phyloP scores from a whole-genome alignment of 2,329 filamentous ascomycete genomes.

The Teratosphaeria destructans region DNA sequence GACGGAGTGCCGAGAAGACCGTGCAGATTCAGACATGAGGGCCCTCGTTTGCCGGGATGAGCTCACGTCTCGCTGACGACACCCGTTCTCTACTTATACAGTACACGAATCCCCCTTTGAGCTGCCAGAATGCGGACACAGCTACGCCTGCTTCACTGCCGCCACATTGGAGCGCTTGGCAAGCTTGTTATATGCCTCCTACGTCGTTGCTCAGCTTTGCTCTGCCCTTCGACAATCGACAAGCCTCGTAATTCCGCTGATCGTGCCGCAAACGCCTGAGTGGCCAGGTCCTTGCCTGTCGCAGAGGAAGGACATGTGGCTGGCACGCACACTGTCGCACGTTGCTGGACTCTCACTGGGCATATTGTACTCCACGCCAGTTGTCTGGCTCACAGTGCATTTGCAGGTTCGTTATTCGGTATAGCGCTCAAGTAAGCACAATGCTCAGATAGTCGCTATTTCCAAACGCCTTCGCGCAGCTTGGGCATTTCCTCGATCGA shows the following conservation, averaged over 20 bases:
- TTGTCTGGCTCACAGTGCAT: background rate
- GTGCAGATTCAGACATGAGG: background rate
- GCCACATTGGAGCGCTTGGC: background rate
- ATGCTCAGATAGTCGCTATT: conserved; percentile 73
- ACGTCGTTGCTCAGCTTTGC: background rate
- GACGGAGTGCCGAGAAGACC: background rate
- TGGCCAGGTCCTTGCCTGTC: background rate
- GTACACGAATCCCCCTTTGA: background rate
- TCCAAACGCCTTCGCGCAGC: conserved; percentile 86
- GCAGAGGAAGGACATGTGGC: background rate
- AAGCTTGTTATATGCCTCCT: background rate
- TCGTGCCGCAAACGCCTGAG: background rate
- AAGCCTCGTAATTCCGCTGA: background rate
- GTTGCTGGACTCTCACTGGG: background rate
- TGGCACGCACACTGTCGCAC: background rate
- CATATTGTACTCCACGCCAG: background rate
- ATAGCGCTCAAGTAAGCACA: conserved; percentile 18
- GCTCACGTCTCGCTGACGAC: background rate
- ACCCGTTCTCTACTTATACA: background rate
- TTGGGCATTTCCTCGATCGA: conserved; percentile 88
- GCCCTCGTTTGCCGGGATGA: background rate
- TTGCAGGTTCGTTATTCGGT: background rate
- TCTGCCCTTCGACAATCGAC: background rate
- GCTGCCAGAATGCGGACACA: background rate
- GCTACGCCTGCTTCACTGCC: background rate